Evolutionary conservation across 192 early-diverging fungal species (phyloP), one percentile per base, ranked within the genome.

Genomic region (Oehlia diaphana): DNA sequence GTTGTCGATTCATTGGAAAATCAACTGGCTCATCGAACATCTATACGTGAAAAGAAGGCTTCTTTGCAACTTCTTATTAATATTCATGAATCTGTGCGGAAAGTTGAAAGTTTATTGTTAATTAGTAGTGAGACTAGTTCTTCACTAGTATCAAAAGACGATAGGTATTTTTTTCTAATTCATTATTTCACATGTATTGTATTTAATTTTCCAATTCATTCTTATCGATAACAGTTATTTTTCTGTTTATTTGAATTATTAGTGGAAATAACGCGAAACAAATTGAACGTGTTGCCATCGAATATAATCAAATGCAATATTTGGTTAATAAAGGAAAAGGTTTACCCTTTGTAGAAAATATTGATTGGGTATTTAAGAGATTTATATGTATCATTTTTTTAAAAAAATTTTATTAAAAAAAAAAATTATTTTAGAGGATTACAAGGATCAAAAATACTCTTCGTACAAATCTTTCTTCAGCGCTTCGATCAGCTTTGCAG

Each of bases 221-320:
- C n/a, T 64, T 63, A 35, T 63, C 63, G 16, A 72, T 58, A 39
- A 53, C 39, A 70, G 33, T 75, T 31, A 47, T 47, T 47, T 61
- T 47, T 31, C 9, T 14, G 10, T 26, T 44, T 70, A 10, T 26
- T 61, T 19, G 49, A 71, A 31, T 33, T 9, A 76, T n/a, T 79
- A 85, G 82, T 44, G 80, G 82, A 65, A 87, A 84, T 61, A 85
- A 90, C 6, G 90, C 89, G 31, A 95, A 95, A 67, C 89, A 92
- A 28, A 86, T 95, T 28, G 94, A 95, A 74, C 89, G 94, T 26
- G 93, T 95, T 9, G 94, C 94, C 16, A 91, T 93, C 37, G 94
- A 95, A 83, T 95, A 89, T 79, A 95, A 95, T 72, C 94, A 95
- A 72, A 91, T 95, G 86, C 92, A 90, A 76, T 93, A 93, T 79